Evolutionary conservation across 768 basidiomycete species (phyloP).

Genomic region (Leccinum broughii): DNA sequence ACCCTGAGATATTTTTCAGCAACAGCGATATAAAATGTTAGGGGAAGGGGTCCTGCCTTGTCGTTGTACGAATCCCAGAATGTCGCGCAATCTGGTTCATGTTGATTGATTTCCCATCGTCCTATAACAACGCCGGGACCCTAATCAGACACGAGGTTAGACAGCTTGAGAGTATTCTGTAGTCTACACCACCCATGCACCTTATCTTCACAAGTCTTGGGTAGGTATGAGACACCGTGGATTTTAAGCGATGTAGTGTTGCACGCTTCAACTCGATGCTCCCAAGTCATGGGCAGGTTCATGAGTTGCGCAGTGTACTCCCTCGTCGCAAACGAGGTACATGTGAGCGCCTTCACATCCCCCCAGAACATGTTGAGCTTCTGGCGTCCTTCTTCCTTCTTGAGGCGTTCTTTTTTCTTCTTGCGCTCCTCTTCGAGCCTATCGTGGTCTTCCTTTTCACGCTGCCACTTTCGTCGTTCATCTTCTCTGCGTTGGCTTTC

Average conservation of each 20-base stretch:
- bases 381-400: conserved; percentile 26
- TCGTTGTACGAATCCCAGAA: conserved; percentile 28
- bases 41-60: conserved; percentile 16
- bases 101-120: conserved; percentile 27
- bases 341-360: conserved; percentile 17
- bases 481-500: conserved; percentile 10
- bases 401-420: neutral
- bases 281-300: conserved; percentile 28
- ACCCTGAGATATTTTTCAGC: conserved; percentile 17
- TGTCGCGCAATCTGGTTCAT: conserved; percentile 30
- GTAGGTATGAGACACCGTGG: conserved; percentile 20
- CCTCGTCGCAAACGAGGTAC: conserved; percentile 30
- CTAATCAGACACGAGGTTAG: neutral
- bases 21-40: neutral
- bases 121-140: conserved; percentile 25
- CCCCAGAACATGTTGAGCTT: conserved; percentile 27
- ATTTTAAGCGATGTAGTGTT: conserved; percentile 21
- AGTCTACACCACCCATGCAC: conserved; percentile 6
- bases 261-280: conserved; percentile 24
- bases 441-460: conserved; percentile 22
- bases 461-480: conserved; percentile 17
- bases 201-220: conserved; percentile 26
- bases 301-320: conserved; percentile 31
- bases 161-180: neutral
- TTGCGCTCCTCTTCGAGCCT: conserved; percentile 14